A percentile compares a stretch with the other conserved stretches of the same genome.
Evolutionary conservation across 2,329 filamentous ascomycete species (phyloP).

Genomic region (Phoma sp.): DNA sequence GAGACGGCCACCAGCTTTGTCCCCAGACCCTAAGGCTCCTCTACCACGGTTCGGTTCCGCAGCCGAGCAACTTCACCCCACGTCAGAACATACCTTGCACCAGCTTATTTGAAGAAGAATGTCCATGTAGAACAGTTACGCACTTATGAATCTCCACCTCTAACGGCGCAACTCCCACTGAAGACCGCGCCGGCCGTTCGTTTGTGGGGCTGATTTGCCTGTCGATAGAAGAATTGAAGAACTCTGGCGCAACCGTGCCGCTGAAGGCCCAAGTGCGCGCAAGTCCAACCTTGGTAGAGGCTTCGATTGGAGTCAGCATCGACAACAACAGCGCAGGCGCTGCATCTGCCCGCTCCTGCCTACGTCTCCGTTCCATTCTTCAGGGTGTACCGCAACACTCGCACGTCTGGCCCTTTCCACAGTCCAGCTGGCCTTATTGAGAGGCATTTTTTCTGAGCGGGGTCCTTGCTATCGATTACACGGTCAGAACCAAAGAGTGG

Average conservation of each 20-base stretch:
- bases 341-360: slow-evolving; percentile 6
- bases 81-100: not conserved
- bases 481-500: slow-evolving; percentile 1
- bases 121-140: not conserved
- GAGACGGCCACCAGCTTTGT: slow-evolving; percentile 25
- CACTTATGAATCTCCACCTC: slow-evolving; percentile 7
- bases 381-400: not conserved
- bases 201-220: not conserved
- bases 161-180: slow-evolving; percentile 2
- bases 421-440: too few relatives aligned
- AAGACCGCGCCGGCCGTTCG: slow-evolving; percentile 8
- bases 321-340: slow-evolving; percentile 8
- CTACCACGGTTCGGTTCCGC: slow-evolving; percentile 30
- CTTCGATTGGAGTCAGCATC: slow-evolving; percentile 3
- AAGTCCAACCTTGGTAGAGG: slow-evolving; percentile 6
- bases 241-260: slow-evolving; percentile 2
- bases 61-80: slow-evolving; percentile 16
- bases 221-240: not conserved
- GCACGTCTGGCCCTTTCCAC: too few relatives aligned
- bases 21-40: slow-evolving; percentile 12
- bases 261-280: slow-evolving; percentile 1
- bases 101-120: not conserved
- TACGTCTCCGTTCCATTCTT: slow-evolving; percentile 4
- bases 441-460: not conserved
- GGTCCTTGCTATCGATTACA: slow-evolving; percentile 10